These are phyloP conservation scores for Euphorbia tirucalli DNA, from an alignment of 345 rosid species.

Conservation along the genomic window DNA sequence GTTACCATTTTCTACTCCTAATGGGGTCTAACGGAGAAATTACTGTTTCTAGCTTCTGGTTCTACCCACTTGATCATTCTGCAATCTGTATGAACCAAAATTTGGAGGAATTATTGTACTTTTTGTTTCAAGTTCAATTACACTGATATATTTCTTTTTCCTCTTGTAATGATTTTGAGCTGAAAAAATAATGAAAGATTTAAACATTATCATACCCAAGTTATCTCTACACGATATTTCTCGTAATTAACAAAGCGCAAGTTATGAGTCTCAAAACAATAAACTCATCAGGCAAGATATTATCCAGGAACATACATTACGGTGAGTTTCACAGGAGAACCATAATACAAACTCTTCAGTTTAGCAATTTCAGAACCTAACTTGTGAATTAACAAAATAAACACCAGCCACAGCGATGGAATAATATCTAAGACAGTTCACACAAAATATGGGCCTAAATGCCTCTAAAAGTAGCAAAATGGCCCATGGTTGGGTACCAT, in stretches of 20 bases:
- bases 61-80: too few species aligned
- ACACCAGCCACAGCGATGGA: not conserved
- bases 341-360: conserved; percentile 2
- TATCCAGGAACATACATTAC: not conserved
- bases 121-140: too few species aligned
- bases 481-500: conserved; percentile 7
- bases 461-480: conserved; percentile 38
- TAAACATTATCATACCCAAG: too few species aligned
- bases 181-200: too few species aligned
- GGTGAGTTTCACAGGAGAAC: not conserved
- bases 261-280: not conserved
- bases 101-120: too few species aligned
- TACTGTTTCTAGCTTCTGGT: too few species aligned
- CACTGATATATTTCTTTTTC: too few species aligned
- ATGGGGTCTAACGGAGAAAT: too few species aligned
- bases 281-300: not conserved
- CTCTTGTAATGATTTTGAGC: too few species aligned
- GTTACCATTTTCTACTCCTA: too few species aligned
- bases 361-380: not conserved
- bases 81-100: too few species aligned
- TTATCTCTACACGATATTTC: too few species aligned
- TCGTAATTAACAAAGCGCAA: not conserved
- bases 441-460: conserved; percentile 26
- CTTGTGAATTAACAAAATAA: conserved; percentile 8
- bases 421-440: conserved; percentile 7